Conservation (phyloP, 176 grass and related monocot species). For the Musa acuminata region DNA sequence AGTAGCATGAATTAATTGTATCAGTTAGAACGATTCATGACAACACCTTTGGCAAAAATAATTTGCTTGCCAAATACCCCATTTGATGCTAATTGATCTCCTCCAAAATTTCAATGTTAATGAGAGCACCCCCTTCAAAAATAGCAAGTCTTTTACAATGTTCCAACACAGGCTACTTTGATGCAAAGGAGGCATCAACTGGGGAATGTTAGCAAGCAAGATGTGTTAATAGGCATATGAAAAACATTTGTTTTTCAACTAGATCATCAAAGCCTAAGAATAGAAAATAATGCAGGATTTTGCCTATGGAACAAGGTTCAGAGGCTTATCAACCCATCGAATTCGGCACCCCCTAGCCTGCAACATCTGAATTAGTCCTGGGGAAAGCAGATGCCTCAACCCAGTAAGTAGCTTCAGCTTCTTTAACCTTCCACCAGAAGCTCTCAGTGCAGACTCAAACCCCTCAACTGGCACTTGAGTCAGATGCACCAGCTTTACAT, state of each 20-base stretch:
- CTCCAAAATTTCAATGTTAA: too few species aligned
- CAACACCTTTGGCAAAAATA: too few species aligned
- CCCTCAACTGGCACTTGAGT: slow-evolving; percentile 63
- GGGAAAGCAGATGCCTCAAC: slow-evolving; percentile 49
- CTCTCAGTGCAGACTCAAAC: slow-evolving; percentile 66
- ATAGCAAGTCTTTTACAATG: too few species aligned
- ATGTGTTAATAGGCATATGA: neutral
- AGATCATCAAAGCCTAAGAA: neutral
- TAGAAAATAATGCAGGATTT: neutral
- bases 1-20: too few species aligned
- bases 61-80: too few species aligned
- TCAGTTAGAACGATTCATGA: too few species aligned
- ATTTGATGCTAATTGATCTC: too few species aligned
- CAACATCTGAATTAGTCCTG: slow-evolving; percentile 61
- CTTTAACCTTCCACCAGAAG: slow-evolving; percentile 68
- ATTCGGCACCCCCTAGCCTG: slow-evolving; percentile 64
- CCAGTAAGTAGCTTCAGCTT: slow-evolving; percentile 75
- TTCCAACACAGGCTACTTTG: neutral
- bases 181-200: neutral
- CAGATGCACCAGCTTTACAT: slow-evolving; percentile 89
- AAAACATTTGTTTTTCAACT: neutral
- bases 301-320: slow-evolving; percentile 25
- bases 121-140: too few species aligned
- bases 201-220: neutral
- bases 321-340: slow-evolving; percentile 83